phyloP scores from a whole-genome alignment of 148 eudicot species.

The Silene uniflora region DNA sequence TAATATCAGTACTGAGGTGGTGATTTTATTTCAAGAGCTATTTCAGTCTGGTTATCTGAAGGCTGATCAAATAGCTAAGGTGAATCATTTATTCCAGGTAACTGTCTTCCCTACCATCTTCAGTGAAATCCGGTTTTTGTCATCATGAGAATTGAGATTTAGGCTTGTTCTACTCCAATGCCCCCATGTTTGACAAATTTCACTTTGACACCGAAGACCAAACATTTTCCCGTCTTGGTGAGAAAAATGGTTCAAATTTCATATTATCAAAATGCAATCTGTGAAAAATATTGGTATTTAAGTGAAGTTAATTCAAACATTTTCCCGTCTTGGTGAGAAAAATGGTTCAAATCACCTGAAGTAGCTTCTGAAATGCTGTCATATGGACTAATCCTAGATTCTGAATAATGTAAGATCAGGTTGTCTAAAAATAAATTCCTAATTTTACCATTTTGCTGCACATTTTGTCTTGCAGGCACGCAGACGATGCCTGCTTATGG shows the following conservation, averaged over 20 bases:
- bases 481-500: conserved; percentile 39
- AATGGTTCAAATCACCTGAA: not conserved
- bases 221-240: not conserved
- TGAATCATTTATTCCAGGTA: conserved; percentile 71
- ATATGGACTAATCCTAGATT: not conserved
- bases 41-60: conserved; percentile 44
- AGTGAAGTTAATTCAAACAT: not conserved
- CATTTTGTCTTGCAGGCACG: conserved; percentile 51
- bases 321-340: no score
- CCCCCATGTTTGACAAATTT: not conserved
- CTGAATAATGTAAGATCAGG: not conserved
- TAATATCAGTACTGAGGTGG: conserved; percentile 55
- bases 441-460: not conserved
- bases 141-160: not conserved
- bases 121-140: not conserved
- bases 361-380: not conserved
- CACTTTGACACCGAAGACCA: not conserved
- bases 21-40: conserved; percentile 63
- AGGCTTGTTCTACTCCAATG: not conserved
- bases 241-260: not conserved
- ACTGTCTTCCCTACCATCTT: conserved; percentile 6
- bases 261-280: not conserved
- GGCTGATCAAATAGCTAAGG: conserved; percentile 50
- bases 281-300: not conserved
- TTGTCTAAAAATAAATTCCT: not conserved